Evolutionary conservation across 2,329 filamentous ascomycete genomes (phyloP).

Genomic region (Pezicula carpinea): DNA sequence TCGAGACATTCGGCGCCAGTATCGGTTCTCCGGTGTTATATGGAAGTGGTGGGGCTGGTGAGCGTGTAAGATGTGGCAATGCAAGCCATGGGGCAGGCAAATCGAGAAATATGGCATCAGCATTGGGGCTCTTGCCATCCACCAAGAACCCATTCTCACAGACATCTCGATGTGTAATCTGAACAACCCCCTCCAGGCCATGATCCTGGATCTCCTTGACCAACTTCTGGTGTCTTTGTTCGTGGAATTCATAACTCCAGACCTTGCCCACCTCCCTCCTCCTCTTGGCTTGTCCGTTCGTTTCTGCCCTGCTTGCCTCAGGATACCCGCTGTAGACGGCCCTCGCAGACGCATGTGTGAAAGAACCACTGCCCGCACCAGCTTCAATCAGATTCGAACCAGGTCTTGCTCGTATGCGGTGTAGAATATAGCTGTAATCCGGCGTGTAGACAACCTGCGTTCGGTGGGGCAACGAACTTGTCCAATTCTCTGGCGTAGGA

Average conservation of each 20-base stretch:
- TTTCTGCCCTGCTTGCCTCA: slow-evolving; percentile 22
- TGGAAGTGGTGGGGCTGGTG: slow-evolving; percentile 25
- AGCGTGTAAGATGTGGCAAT: slow-evolving; percentile 67
- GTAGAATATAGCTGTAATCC: slow-evolving; percentile 80
- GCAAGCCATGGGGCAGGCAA: slow-evolving; percentile 79
- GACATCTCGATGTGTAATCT: slow-evolving; percentile 74
- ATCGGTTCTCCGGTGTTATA: slow-evolving; percentile 5
- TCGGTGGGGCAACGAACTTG: slow-evolving; percentile 70
- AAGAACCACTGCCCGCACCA: slow-evolving; percentile 77
- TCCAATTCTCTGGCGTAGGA: slow-evolving; percentile 81
- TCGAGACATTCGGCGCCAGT: slow-evolving; percentile 3
- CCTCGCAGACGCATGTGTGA: slow-evolving; percentile 73
- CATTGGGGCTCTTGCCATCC: slow-evolving; percentile 49
- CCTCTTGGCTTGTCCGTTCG: slow-evolving; percentile 26
- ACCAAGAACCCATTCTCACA: slow-evolving; percentile 71
- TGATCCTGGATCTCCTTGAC: slow-evolving; percentile 66
- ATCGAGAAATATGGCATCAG: slow-evolving; percentile 73
- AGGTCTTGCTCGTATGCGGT: slow-evolving; percentile 68
- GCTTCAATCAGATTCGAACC: slow-evolving; percentile 74
- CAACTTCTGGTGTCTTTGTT: slow-evolving; percentile 65
- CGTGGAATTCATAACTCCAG: slow-evolving; percentile 80
- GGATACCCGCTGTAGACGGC: slow-evolving; percentile 73
- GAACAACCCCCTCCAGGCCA: slow-evolving; percentile 59
- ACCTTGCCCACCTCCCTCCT: slow-evolving; percentile 57
- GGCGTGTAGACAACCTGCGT: slow-evolving; percentile 86